phyloP scores from a whole-genome alignment of 768 basidiomycete genomes.

The Daedaleopsis sinensis region DNA sequence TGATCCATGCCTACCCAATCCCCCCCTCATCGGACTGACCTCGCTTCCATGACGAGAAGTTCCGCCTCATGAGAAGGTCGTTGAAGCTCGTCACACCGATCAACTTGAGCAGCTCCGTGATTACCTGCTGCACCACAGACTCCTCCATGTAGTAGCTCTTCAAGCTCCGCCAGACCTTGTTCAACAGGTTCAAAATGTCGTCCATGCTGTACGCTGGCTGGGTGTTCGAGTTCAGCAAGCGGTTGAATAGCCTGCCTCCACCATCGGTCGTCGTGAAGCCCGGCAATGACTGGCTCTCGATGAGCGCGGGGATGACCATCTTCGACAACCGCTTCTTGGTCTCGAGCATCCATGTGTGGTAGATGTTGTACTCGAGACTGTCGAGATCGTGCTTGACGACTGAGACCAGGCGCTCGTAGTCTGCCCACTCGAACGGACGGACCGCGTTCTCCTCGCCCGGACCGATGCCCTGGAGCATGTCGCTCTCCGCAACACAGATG shows the following conservation, averaged over 20 bases:
- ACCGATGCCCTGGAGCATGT: constrained; percentile 97
- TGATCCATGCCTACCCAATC: not conserved
- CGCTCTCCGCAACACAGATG: constrained; percentile 97
- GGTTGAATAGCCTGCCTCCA: constrained; percentile 90
- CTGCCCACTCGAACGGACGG: constrained; percentile 93
- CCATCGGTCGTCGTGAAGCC: constrained; percentile 97
- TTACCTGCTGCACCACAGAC: constrained; percentile 91
- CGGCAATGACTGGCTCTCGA: constrained; percentile 96
- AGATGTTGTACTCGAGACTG: constrained; percentile 98
- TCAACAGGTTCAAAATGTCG: constrained; percentile 93
- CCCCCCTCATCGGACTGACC: constrained; percentile 48
- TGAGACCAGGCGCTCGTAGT: constrained; percentile 95
- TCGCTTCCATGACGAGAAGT: constrained; percentile 99
- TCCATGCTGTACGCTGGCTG: constrained; percentile 97
- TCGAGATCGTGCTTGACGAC: constrained; percentile 99
- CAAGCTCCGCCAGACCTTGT: constrained; percentile 97
- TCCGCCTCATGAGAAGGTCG: constrained; percentile 96
- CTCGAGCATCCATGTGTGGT: constrained; percentile 99
- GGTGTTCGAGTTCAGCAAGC: constrained; percentile 82
- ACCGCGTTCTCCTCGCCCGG: constrained; percentile 93
- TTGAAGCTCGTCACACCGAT: constrained; percentile 98
- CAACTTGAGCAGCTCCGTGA: constrained; percentile 93
- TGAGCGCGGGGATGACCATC: constrained; percentile 99
- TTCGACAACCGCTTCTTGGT: constrained; percentile 94
- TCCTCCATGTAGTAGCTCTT: constrained; percentile 99